Evolutionary conservation across 2,329 filamentous ascomycete species (phyloP).

Genomic region (Plectosphaerella plurivora): DNA sequence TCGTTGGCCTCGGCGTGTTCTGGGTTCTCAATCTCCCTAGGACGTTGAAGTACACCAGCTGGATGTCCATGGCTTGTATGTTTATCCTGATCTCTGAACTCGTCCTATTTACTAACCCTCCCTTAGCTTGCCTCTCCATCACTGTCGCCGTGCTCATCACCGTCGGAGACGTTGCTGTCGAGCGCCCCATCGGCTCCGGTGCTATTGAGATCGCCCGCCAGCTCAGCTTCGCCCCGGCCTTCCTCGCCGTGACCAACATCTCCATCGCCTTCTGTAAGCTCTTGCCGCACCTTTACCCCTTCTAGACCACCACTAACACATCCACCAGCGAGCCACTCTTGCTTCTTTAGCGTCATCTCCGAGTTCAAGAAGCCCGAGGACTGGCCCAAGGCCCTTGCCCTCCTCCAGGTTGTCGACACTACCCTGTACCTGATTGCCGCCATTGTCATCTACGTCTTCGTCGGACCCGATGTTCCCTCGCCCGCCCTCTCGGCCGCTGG

Average conservation of each 20-base stretch:
- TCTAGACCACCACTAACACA: not conserved
- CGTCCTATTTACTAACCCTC: conserved; percentile 31
- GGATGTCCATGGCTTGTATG: conserved; percentile 52
- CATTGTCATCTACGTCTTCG: conserved; percentile 64
- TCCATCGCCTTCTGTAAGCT: conserved; percentile 55
- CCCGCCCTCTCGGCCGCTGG: conserved; percentile 63
- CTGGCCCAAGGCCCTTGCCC: conserved; percentile 45
- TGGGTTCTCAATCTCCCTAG: conserved; percentile 56
- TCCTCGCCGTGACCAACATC: conserved; percentile 58
- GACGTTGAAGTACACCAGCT: conserved; percentile 58
- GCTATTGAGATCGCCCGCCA: conserved; percentile 27
- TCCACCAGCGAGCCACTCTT: conserved; percentile 49
- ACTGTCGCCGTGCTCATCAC: conserved; percentile 57
- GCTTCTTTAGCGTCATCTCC: conserved; percentile 62
- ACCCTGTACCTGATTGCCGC: conserved; percentile 60
- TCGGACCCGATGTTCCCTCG: conserved; percentile 55
- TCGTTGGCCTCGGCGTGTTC: conserved; percentile 55
- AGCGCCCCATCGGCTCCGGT: conserved; percentile 28
- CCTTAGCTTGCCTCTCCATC: conserved; percentile 55
- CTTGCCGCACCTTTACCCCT: conserved; percentile 1
- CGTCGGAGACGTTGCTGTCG: conserved; percentile 56
- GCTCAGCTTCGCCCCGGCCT: conserved; percentile 45
- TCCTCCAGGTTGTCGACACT: conserved; percentile 54
- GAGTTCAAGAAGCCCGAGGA: conserved; percentile 59
- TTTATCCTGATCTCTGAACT: conserved; percentile 21